Evolutionary conservation across 331 rosid genomes (phyloP), one percentile per base, ranked within the genome.

Genomic region (Quercus phellos): DNA sequence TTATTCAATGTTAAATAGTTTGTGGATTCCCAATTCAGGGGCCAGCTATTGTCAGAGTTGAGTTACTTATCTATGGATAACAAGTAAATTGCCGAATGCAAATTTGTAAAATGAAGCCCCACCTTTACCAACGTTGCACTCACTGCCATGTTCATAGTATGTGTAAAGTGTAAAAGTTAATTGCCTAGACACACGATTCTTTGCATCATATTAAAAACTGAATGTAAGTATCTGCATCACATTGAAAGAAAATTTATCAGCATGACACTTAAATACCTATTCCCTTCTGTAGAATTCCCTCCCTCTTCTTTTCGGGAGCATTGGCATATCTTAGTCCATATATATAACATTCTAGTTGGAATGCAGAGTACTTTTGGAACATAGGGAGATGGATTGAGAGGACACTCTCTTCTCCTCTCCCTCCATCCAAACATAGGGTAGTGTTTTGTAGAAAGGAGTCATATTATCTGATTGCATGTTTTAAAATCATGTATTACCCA

Each of bases 1-100:
- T 64, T 90, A 88, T 84, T 84, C 90, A 58, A 43, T 88, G 82
- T 78, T 90, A 74, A 82, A 77, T 85, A 83, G 85, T 63, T 79
- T 72, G 73, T 86, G 72, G 82, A 83, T 79, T 70, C 61, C 80
- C 56, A 54, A 55, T 66, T 69, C 77, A 30, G 73, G 76, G 56
- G 19, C 64, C 68, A 43, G n/a, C 43, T 56, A 51, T 34, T 30
- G 76, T 74, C 75, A 56, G 78, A 35, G 60, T 46, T 81, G 34
- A 9, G 55, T 69, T 69, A 3, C 16, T 21, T 21, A 9, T 19
- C 30, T 9, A 24, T 29, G n/a, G 51, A 54, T 79, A 34, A 73
- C 22, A 54, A 26, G 70, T 56, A 43, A 5, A 35, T 58, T 74
- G 76, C 34, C 59, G 71, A 26, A 29, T 50, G 35, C 70, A 68